Evolutionary conservation across 1,284 basidiomycete species (phyloP).

Genomic region (Microbotryomycetes sp.): DNA sequence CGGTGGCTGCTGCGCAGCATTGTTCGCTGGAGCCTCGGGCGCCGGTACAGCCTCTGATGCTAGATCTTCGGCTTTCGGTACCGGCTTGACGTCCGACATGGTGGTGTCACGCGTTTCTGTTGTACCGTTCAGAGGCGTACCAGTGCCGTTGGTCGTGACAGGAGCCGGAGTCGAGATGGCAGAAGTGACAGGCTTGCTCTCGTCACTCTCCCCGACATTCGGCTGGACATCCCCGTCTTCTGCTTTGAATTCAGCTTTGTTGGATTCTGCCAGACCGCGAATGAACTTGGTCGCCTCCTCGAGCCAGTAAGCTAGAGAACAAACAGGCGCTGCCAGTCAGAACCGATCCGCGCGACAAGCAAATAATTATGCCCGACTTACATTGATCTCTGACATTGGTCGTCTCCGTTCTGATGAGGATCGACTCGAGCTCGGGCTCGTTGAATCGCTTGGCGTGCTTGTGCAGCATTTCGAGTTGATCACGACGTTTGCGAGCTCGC

Average conservation of each 20-base stretch:
- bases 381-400: background rate
- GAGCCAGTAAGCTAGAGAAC: background rate
- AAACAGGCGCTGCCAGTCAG: no score
- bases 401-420: background rate
- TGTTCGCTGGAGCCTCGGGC: no score
- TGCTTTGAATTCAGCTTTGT: background rate
- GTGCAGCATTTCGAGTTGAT: background rate
- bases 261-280: background rate
- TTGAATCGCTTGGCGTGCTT: background rate
- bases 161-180: background rate
- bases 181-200: background rate
- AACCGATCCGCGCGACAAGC: background rate
- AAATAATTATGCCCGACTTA: background rate
- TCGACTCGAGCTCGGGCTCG: background rate
- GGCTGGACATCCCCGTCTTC: background rate
- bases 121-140: background rate
- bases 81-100: background rate
- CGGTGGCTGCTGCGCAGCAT: background rate
- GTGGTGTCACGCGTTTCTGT: background rate
- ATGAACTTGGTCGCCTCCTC: background rate
- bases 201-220: background rate
- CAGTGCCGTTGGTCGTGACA: background rate
- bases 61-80: no score
- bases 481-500: background rate
- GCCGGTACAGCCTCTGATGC: background rate